Evolutionary conservation across 2,329 filamentous ascomycete species (phyloP), one percentile per base, ranked within the genome.

Genomic region (Corynespora cassiicola): DNA sequence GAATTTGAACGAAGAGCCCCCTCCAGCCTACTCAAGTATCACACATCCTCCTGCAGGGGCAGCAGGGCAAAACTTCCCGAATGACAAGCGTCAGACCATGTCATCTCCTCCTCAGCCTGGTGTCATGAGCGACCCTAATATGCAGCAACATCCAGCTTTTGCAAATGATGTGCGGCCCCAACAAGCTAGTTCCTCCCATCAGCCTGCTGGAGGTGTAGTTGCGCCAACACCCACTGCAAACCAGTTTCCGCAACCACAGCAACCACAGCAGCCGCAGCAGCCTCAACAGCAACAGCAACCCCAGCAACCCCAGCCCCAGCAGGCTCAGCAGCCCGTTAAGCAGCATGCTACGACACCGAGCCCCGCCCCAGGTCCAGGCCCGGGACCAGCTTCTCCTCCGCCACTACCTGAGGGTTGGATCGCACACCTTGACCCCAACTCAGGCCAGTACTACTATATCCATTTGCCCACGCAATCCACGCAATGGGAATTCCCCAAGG

Each of bases 401-500:
- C 94, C 92, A 2, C 78, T 99, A 11, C 94, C 94, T 5, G 94
- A 99, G 72, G 94, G 94, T 21, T 99, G 94, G 94, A 97, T 99
- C 60, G 90, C 94, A 14, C 94, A 97, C 66, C 78, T 97, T 4
- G 94, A 99, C 65, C 88, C 90, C 52, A 96, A 88, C 63, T 97
- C 92, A 2, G 94, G 94, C 1, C 92, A 97, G 63, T 99, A 97
- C 70, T 99, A 99, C 69, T 99, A 99, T 62, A 99, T 99, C 43
- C 94, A 99, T 66, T 78, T 99, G 19, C 88, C 91, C 2, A 91
- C 89, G 0, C 94, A 97, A 64, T 90, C 91, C 3, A 99, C 94
- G 1, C 94, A 99, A 65, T 99, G 94, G 94, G 94, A 99, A 61
- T 97, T 97, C 54, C 94, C 94, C 18, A 97, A 96, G 71, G 92